Base-by-base conservation (phyloP, 192 early-diverging fungal species). In the Coemansia sp. region DNA sequence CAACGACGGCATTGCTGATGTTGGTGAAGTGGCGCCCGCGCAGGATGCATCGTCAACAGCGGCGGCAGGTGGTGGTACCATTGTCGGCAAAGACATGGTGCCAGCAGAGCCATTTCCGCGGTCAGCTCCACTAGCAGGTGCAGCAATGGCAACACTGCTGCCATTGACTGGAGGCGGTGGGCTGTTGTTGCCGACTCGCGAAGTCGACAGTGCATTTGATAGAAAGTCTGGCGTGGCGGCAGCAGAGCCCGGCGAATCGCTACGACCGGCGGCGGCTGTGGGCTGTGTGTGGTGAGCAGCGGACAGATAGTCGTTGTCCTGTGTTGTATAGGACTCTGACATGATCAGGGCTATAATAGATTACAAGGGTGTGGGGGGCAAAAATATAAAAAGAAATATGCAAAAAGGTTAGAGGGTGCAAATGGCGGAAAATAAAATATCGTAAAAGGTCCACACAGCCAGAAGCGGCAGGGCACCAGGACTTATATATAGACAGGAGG, bases 251-350 rank as follows among this genome's bases (percentile, higher is more conserved):
- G 73, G n/a, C 24, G 73, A 63, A 44, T 54, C 56, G 37, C 63
- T 27, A 48, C 62, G 64, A 2, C 74, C 46, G 2, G 68, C 24
- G 10, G 75, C 21, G 19, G 80, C n/a, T 9, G 56, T 19, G 16
- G 56, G 16, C 19, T 67, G 75, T 19, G 68, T 50, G 67, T 46
- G 80, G 64, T 77, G 75, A n/a, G 75, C 66, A 16, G 80, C 54
- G 31, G 56, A 57, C 54, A 83, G 56, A 48, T 74, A 83, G 53
- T 83, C 80, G 72, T 67, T 83, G 72, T 75, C 80, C 63, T 74
- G 76, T 35, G 69, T 77, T 34, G 80, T 73, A 72, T 72, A 83
- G 1, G 80, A 66, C 68, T 83, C 76, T 31, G 80, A 69, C 80
- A 83, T 83, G 21, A 17, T 56, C 29, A 33, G 39, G 39, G 33